A percentile compares a stretch with the other conserved stretches of the same genome.
Conservation (phyloP, 2,329 filamentous ascomycete genomes). For the Fusarium tanahbumbuense region DNA sequence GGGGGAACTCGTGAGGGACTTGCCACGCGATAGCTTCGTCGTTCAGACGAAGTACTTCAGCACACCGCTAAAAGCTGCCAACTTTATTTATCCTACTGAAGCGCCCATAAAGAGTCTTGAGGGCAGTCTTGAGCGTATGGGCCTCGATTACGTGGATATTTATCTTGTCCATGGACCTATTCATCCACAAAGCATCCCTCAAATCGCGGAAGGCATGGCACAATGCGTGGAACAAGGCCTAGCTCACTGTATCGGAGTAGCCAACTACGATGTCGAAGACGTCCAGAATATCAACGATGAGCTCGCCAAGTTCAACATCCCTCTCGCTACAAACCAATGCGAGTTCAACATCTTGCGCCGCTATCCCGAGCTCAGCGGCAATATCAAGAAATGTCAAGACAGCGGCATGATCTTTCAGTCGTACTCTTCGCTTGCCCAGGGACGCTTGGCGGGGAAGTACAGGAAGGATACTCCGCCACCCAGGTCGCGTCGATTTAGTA, state of each 20-base stretch:
- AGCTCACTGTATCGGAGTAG: constrained; percentile 2
- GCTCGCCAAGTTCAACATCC: constrained; percentile 24
- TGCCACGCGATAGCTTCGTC: constrained; percentile 4
- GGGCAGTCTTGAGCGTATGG: constrained; percentile 4
- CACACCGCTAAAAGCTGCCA: not conserved
- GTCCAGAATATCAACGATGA: constrained; percentile 10
- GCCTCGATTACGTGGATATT: constrained; percentile 20
- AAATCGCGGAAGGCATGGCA: constrained; percentile 19
- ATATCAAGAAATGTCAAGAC: constrained; percentile 9
- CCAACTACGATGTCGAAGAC: constrained; percentile 11
- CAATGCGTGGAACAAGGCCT: constrained; percentile 19
- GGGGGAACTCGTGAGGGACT: not conserved
- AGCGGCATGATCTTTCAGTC: constrained; percentile 26
- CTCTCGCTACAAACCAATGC: constrained; percentile 20
- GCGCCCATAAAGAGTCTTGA: constrained; percentile 16
- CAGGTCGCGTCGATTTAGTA: not conserved
- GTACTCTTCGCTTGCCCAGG: not conserved
- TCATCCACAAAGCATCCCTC: not conserved
- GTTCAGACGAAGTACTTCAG: constrained; percentile 24
- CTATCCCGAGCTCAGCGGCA: not conserved
- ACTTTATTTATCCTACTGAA: constrained; percentile 1
- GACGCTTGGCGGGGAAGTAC: constrained; percentile 5
- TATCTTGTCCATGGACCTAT: constrained; percentile 21
- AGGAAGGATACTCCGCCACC: not conserved
- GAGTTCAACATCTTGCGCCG: constrained; percentile 21